phyloP scores from a whole-genome alignment of 192 early-diverging fungal species.

The Entomortierella beljakovae region DNA sequence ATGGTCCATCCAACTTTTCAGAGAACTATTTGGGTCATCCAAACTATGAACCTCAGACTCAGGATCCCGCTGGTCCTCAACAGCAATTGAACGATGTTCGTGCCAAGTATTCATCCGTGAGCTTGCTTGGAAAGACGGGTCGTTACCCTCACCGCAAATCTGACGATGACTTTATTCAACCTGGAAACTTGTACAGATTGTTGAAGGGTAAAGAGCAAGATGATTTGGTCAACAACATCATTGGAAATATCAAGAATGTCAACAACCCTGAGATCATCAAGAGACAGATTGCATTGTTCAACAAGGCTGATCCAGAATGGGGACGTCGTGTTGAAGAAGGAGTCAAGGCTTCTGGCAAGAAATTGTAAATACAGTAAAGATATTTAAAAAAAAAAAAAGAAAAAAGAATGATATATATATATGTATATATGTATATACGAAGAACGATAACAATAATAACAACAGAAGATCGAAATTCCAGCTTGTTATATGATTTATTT shows the following conservation, averaged over 20 bases:
- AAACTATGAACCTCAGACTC: slow-evolving; percentile 82
- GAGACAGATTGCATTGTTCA: slow-evolving; percentile 78
- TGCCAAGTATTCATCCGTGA: slow-evolving; percentile 61
- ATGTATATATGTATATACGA: neutral
- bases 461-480: neutral
- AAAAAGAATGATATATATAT: neutral
- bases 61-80: slow-evolving; percentile 60
- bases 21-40: slow-evolving; percentile 73
- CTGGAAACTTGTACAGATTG: slow-evolving; percentile 73
- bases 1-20: slow-evolving; percentile 69
- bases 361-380: neutral
- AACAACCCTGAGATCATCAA: slow-evolving; percentile 72
- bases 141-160: slow-evolving; percentile 67
- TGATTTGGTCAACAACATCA: slow-evolving; percentile 72
- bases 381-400: neutral
- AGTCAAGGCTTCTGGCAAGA: slow-evolving; percentile 24
- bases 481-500: neutral
- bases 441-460: neutral
- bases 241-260: slow-evolving; percentile 68
- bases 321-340: slow-evolving; percentile 74
- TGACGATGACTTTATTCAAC: slow-evolving; percentile 77
- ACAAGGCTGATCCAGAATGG: slow-evolving; percentile 80
- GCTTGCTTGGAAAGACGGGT: slow-evolving; percentile 64
- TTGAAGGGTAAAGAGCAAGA: slow-evolving; percentile 71
- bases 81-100: slow-evolving; percentile 67